Evolutionary conservation across 192 early-diverging fungal species (phyloP).

Genomic region (Entophlyctis luteolus): DNA sequence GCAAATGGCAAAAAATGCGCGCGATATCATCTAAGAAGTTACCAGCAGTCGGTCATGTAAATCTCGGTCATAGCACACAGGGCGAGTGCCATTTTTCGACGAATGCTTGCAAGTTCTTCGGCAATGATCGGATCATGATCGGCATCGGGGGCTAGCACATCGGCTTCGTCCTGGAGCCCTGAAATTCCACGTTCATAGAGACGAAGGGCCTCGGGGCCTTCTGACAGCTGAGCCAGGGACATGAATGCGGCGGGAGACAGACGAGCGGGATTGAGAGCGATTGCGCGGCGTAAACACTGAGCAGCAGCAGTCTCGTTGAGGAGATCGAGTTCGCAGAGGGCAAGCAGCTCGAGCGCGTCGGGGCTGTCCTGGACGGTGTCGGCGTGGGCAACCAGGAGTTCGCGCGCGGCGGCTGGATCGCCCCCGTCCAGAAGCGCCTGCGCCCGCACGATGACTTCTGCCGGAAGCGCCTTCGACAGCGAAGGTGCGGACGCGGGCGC

Average conservation of each 20-base stretch:
- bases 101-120: conserved; percentile 39
- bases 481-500: not conserved
- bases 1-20: not conserved
- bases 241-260: conserved; percentile 69
- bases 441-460: not conserved
- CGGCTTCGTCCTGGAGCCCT: conserved; percentile 36
- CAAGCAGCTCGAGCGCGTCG: conserved; percentile 58
- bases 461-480: not conserved
- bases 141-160: not conserved
- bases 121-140: not conserved
- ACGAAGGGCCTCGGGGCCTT: conserved; percentile 36
- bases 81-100: conserved; percentile 72
- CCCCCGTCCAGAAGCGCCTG: conserved; percentile 61
- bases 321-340: conserved; percentile 73
- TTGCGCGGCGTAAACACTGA: conserved; percentile 64
- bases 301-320: conserved; percentile 48
- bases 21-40: conserved; percentile 11
- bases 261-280: conserved; percentile 62
- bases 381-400: conserved; percentile 63
- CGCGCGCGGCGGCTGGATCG: conserved; percentile 67
- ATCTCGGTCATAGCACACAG: conserved; percentile 94
- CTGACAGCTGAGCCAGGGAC: conserved; percentile 62
- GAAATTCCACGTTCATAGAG: conserved; percentile 41
- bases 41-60: conserved; percentile 98
- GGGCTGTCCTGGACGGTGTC: conserved; percentile 43